Evolutionary conservation across 2,329 filamentous ascomycete species (phyloP).

Genomic region (Hirsutella minnesotensis): DNA sequence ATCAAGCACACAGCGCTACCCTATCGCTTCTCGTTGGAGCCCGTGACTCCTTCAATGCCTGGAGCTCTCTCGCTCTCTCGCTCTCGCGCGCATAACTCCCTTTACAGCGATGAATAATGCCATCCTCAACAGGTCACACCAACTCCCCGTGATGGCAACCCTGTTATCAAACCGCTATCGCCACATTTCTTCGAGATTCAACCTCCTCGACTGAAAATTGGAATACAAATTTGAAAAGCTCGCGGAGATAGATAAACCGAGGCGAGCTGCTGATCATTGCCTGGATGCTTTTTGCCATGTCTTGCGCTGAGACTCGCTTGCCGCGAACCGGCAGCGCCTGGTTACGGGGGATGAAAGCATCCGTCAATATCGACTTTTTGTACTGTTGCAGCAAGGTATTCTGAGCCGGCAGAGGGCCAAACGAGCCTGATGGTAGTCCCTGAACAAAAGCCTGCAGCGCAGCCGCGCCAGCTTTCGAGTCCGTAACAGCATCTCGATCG

Average conservation of each 20-base stretch:
- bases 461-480: constrained; percentile 32
- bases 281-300: constrained; percentile 68
- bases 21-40: neutral
- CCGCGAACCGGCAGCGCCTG: constrained; percentile 35
- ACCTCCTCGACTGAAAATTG: constrained; percentile 74
- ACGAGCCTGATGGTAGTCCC: constrained; percentile 61
- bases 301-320: constrained; percentile 53
- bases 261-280: constrained; percentile 57
- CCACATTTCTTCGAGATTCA: constrained; percentile 51
- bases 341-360: constrained; percentile 42
- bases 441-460: constrained; percentile 67
- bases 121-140: too few species aligned
- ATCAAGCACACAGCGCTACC: neutral
- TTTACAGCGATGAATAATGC: too few species aligned
- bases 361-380: constrained; percentile 64
- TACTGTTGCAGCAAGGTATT: constrained; percentile 63
- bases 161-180: constrained; percentile 41
- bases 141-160: too few species aligned
- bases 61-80: too few species aligned
- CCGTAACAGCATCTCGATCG: constrained; percentile 42
- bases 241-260: constrained; percentile 68
- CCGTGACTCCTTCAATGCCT: too few species aligned
- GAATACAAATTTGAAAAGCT: constrained; percentile 76
- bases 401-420: constrained; percentile 63
- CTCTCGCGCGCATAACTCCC: too few species aligned